Evolutionary conservation across 208 protist species (phyloP), one percentile per base, ranked within the genome.

Genomic region (Leishmania lainsoni): DNA sequence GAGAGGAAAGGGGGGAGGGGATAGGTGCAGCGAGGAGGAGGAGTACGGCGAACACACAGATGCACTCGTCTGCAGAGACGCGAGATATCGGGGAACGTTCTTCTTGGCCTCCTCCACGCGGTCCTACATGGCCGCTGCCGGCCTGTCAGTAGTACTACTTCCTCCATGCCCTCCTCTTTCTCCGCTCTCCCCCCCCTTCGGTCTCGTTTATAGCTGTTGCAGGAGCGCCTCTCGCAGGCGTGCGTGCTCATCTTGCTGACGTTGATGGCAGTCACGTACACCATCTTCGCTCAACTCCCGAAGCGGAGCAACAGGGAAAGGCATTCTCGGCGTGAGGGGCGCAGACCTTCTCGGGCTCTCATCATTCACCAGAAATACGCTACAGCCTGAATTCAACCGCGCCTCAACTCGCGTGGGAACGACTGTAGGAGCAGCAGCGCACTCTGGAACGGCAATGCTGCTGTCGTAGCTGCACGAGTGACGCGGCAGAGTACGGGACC

Each of bases 401-500:
- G 22, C 26, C 42, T 52, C 68, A 12, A 58, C 29, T 14, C 29
- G 65, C 45, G 65, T 14, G 32, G 48, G 51, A 0, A 32, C 5
- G 39, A 61, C 42, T 5, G 77, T 29, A 29, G 68, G 51, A 17
- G 16, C 48, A 9, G 39, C 52, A 48, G 72, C 72, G n/a, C 39
- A 48, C 35, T 14, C 35, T 29, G 14, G 35, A 48, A 26, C 35
- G 9, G n/a, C 35, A 16, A 65, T 51, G 5, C 68, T 74, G 58
- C 78, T 82, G 74, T 86, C 78, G 54, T 58, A 82, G 59, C 82
- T 86, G 78, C 65, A 45, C 32, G 82, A 86, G 45, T 81, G 78
- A 20, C 82, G 82, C 32, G 82, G 82, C 66, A 77, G 48, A 5
- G 82, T 86, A 48, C 73, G 77, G 26, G 82, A 86, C 78, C 82